Evolutionary conservation across 2,329 filamentous ascomycete genomes (phyloP), one percentile per base, ranked within the genome.

Genomic region (Cladophialophora exuberans): DNA sequence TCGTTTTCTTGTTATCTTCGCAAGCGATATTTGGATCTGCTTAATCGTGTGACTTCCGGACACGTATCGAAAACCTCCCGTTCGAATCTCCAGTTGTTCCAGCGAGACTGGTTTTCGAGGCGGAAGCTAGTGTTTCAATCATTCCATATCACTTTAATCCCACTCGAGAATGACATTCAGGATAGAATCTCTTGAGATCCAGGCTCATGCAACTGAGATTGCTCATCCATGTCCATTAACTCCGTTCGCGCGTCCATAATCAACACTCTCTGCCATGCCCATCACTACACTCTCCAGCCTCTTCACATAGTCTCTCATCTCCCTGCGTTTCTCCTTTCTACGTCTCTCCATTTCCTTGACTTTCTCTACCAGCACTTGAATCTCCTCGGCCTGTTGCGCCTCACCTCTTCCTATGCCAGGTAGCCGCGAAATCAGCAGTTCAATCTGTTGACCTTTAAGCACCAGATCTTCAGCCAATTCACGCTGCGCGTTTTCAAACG

Each of bases 401-500:
- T 77, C 73, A 10, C 69, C 73, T 9, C 69, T 70, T 9, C 71
- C 75, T 23, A 78, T 73, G 13, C 76, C 76, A 0, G 76, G 76
- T 41, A 79, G 56, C 23, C 73, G 70, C 4, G 71, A 71, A 36
- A 79, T 74, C 47, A 79, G 58, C 46, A 75, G 72, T 65, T 79
- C 76, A 51, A 79, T 79, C 69, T 79, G 76, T 66, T 77, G 73
- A 50, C 77, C 73, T 63, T 79, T 79, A 54, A 76, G 70, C 35
- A 79, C 72, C 2, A 79, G 65, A 57, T 79, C 76, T 2, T 75
- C 69, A n/a, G 75, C 76, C 4, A 79, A 62, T 57, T 79, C 76
- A 9, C 70, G 67, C 65, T 78, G 76, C 4, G 75, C 71, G 18
- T 67, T 67, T 0, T 72, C 69, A 55, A 79, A 79, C 11, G 69